A percentile compares a stretch with the other conserved stretches of the same genome.
These are phyloP conservation scores for Naganishia randhawae DNA, from an alignment of 768 basidiomycete species.

Conservation along the genomic window DNA sequence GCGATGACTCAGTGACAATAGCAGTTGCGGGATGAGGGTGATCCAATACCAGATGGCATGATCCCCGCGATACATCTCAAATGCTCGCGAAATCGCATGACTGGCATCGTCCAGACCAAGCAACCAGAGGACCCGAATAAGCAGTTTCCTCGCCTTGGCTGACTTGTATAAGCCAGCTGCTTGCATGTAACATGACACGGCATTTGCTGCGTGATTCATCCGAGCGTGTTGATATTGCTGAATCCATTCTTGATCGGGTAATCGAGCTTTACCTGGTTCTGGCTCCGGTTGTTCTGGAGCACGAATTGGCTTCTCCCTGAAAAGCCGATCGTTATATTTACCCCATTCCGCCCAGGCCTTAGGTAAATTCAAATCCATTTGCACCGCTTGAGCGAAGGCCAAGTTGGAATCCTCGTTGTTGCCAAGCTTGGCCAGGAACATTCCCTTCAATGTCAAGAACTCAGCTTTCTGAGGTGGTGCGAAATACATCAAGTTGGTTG, in stretches of 20 bases:
- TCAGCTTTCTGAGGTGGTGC: slow-evolving; percentile 91
- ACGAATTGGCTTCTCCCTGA: slow-evolving; percentile 68
- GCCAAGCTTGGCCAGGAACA: slow-evolving; percentile 88
- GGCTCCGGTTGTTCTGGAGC: slow-evolving; percentile 42
- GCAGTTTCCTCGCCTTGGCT: slow-evolving; percentile 82
- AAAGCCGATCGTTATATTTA: slow-evolving; percentile 83
- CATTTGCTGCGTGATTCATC: slow-evolving; percentile 69
- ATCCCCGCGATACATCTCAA: slow-evolving; percentile 94
- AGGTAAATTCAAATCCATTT: slow-evolving; percentile 87
- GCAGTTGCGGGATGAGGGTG: slow-evolving; percentile 88
- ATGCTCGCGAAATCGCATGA: slow-evolving; percentile 53
- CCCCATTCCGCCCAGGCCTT: slow-evolving; percentile 99
- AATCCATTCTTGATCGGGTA: slow-evolving; percentile 43
- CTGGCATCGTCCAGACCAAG: slow-evolving; percentile 79
- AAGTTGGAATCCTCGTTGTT: slow-evolving; percentile 83
- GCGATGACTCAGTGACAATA: slow-evolving; percentile 78
- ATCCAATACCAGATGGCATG: slow-evolving; percentile 99
- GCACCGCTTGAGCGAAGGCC: slow-evolving; percentile 91
- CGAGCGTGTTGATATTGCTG: slow-evolving; percentile 40
- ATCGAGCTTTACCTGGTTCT: slow-evolving; percentile 42
- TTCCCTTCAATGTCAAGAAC: slow-evolving; percentile 96
- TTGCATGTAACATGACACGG: slow-evolving; percentile 95
- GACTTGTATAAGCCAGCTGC: slow-evolving; percentile 93
- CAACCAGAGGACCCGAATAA: slow-evolving; percentile 92
- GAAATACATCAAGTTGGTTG: slow-evolving; percentile 98